A percentile compares a stretch with the other conserved stretches of the same genome.
phyloP scores from a whole-genome alignment of 2,329 filamentous ascomycete genomes.

The Monilinia fructicola region DNA sequence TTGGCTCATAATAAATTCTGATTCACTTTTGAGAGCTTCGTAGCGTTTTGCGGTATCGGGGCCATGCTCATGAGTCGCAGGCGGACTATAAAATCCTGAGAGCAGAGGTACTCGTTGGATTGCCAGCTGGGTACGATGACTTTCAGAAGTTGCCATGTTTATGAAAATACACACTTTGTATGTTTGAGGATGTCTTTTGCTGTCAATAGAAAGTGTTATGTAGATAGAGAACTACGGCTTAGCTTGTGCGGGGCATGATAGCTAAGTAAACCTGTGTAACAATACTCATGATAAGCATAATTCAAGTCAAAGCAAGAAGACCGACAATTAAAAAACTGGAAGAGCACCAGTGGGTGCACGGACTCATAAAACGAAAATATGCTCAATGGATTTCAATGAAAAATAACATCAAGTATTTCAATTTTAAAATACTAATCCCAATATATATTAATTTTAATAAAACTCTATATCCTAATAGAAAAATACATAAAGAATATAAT shows the following conservation, averaged over 20 bases:
- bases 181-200: neutral
- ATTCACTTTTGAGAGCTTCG: neutral
- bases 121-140: neutral
- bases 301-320: neutral
- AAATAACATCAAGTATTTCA: no score
- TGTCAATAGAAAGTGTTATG: slow-evolving; percentile 3
- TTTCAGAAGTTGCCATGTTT: neutral
- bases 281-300: neutral
- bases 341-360: no score
- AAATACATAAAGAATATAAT: no score
- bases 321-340: neutral
- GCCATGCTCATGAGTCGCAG: slow-evolving; percentile 4
- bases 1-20: slow-evolving; percentile 17
- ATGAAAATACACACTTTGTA: neutral
- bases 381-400: no score
- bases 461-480: no score
- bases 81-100: slow-evolving; percentile 14
- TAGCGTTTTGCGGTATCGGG: slow-evolving; percentile 15
- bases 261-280: neutral
- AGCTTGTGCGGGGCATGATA: neutral
- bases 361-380: no score
- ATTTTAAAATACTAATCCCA: no score
- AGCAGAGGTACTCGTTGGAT: slow-evolving; percentile 6
- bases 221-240: slow-evolving; percentile 11
- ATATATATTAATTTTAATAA: no score